These are phyloP conservation scores for Linderina pennispora DNA, from an alignment of 192 early-diverging fungal species.

Conservation along the genomic window DNA sequence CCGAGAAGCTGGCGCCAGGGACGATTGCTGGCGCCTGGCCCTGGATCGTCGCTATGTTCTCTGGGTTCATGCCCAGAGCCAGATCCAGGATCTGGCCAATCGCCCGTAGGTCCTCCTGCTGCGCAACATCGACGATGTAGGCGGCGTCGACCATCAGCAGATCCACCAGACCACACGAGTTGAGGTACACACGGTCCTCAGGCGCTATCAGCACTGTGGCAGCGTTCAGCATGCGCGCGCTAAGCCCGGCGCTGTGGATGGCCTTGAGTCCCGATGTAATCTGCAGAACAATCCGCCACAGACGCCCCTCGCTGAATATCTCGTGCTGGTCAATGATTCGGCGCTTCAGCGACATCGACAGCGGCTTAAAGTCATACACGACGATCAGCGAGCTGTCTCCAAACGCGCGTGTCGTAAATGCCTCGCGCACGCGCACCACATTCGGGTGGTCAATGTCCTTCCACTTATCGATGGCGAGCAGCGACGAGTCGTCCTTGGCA, in stretches of 20 bases:
- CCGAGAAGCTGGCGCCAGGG: slow-evolving; percentile 58
- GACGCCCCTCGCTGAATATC: slow-evolving; percentile 15
- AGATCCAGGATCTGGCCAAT: slow-evolving; percentile 21
- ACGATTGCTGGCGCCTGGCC: slow-evolving; percentile 62
- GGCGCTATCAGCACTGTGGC: slow-evolving; percentile 81
- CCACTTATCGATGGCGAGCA: slow-evolving; percentile 84
- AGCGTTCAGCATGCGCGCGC: slow-evolving; percentile 69
- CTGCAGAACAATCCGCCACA: slow-evolving; percentile 39
- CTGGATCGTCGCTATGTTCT: slow-evolving; percentile 8
- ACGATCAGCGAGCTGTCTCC: slow-evolving; percentile 93
- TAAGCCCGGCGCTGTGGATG: slow-evolving; percentile 78
- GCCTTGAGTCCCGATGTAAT: slow-evolving; percentile 52
- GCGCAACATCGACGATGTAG: slow-evolving; percentile 13
- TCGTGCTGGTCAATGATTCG: slow-evolving; percentile 9
- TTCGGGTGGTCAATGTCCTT: slow-evolving; percentile 71
- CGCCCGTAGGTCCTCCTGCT: slow-evolving; percentile 26
- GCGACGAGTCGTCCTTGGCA: slow-evolving; percentile 71
- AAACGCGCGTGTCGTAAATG: slow-evolving; percentile 94
- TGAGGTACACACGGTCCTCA: slow-evolving; percentile 61
- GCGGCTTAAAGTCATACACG: slow-evolving; percentile 91
- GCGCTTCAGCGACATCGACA: slow-evolving; percentile 24
- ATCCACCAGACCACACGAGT: slow-evolving; percentile 32
- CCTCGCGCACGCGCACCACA: slow-evolving; percentile 84
- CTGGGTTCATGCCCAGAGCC: slow-evolving; percentile 14
- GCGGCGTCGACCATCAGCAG: slow-evolving; percentile 9